Conservation (phyloP, 805 yeast genomes). For the Candida tallmaniae region DNA sequence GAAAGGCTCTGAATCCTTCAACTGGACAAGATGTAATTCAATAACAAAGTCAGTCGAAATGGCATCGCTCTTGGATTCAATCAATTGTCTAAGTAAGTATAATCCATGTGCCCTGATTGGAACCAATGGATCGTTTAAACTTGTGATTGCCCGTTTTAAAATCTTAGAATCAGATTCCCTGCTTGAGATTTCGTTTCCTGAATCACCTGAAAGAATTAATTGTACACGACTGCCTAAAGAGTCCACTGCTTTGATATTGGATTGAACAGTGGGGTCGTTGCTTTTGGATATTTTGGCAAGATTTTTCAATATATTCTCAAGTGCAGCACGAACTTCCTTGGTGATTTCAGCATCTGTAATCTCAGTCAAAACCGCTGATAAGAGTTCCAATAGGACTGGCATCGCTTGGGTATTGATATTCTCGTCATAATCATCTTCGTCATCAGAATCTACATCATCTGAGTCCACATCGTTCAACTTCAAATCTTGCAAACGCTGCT, state of each 20-base stretch:
- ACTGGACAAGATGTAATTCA: conserved; percentile 55
- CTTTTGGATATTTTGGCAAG: conserved; percentile 17
- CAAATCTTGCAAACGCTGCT: neutral
- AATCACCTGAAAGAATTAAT: conserved; percentile 23
- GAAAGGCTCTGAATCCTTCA: conserved; percentile 80
- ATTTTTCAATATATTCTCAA: conserved; percentile 19
- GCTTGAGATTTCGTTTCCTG: conserved; percentile 14
- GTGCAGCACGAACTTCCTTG: conserved; percentile 21
- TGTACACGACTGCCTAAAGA: conserved; percentile 29
- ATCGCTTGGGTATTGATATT: conserved; percentile 14
- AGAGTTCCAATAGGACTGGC: conserved; percentile 29
- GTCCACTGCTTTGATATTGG: conserved; percentile 13
- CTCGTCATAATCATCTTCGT: conserved; percentile 22
- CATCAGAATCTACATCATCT: conserved; percentile 22
- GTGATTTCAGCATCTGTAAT: conserved; percentile 21
- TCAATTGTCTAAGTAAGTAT: conserved; percentile 53
- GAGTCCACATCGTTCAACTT: conserved; percentile 7
- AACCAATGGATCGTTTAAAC: conserved; percentile 70
- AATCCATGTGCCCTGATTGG: conserved; percentile 89
- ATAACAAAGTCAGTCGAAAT: conserved; percentile 52
- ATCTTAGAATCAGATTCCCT: conserved; percentile 33
- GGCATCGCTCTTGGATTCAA: conserved; percentile 46
- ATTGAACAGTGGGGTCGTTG: conserved; percentile 7
- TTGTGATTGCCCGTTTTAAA: conserved; percentile 57
- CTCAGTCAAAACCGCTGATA: conserved; percentile 34